These are phyloP conservation scores for Camelina hispida DNA, from an alignment of 345 rosid genomes.

Conservation along the genomic window DNA sequence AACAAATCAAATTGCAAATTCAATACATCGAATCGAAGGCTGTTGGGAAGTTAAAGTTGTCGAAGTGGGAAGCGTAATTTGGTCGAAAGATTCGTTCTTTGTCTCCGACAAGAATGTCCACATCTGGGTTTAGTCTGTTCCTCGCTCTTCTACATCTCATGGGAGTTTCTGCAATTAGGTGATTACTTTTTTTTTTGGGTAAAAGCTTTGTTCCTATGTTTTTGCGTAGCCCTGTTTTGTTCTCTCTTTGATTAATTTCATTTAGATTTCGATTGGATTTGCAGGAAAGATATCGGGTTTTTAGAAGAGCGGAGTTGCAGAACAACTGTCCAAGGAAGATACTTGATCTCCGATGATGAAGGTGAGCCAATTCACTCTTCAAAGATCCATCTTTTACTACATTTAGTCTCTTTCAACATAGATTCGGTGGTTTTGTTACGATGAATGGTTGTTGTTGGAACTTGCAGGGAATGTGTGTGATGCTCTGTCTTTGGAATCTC, in stretches of 20 bases:
- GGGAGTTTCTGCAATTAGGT: slow-evolving; percentile 61
- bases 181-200: slow-evolving; percentile 6
- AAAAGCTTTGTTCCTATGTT: not conserved
- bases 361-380: slow-evolving; percentile 47
- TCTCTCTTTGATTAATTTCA: not conserved
- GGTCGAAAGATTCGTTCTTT: slow-evolving; percentile 30
- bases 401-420: not conserved
- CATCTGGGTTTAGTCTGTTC: slow-evolving; percentile 41
- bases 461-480: slow-evolving; percentile 82
- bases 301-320: slow-evolving; percentile 58
- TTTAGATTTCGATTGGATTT: slow-evolving; percentile 22
- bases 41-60: not conserved
- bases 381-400: slow-evolving; percentile 5
- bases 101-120: slow-evolving; percentile 50
- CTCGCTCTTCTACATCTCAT: slow-evolving; percentile 48
- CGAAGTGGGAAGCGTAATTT: slow-evolving; percentile 24
- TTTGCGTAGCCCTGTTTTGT: slow-evolving; percentile 4
- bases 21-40: not conserved
- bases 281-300: slow-evolving; percentile 69
- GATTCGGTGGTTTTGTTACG: not conserved
- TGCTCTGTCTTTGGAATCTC: slow-evolving; percentile 76
- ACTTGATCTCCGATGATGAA: slow-evolving; percentile 76
- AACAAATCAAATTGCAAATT: not conserved
- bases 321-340: slow-evolving; percentile 89
- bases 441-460: slow-evolving; percentile 13